Evolutionary conservation across 1,284 basidiomycete genomes (phyloP).

Genomic region (Wallemia mellicola): DNA sequence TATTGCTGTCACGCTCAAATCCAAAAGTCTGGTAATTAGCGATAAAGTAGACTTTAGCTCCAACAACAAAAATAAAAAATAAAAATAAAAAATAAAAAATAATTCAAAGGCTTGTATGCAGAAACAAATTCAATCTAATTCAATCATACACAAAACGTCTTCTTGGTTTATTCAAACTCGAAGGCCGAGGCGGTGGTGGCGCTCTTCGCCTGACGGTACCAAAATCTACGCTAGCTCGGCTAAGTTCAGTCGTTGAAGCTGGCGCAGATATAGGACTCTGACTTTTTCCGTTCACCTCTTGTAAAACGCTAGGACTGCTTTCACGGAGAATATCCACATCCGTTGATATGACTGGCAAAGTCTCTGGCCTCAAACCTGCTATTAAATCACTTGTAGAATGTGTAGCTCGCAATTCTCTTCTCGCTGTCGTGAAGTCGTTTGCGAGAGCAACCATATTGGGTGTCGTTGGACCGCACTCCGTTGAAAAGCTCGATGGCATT

Average conservation of each 20-base stretch:
- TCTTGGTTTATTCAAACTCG: not conserved
- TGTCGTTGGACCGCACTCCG: not conserved
- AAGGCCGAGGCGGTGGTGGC: not conserved
- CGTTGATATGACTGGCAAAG: not conserved
- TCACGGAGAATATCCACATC: not conserved
- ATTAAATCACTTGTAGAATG: not conserved
- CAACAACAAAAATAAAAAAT: too few relatives aligned
- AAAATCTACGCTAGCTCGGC: not conserved
- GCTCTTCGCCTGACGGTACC: not conserved
- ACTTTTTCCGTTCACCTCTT: too few relatives aligned
- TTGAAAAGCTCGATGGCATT: not conserved
- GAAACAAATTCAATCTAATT: too few relatives aligned
- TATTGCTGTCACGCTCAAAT: too few relatives aligned
- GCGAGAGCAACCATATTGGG: not conserved
- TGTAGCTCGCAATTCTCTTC: not conserved
- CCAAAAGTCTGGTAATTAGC: too few relatives aligned
- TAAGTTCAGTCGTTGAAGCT: not conserved
- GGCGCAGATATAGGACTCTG: not conserved
- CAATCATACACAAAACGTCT: too few relatives aligned
- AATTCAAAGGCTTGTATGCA: too few relatives aligned
- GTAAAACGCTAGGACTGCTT: not conserved
- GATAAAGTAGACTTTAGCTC: too few relatives aligned
- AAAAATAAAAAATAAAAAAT: too few relatives aligned
- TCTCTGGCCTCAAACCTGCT: not conserved
- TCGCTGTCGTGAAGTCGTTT: not conserved